Conservation (phyloP, 306 rosid genomes). For the Morella rubra region DNA sequence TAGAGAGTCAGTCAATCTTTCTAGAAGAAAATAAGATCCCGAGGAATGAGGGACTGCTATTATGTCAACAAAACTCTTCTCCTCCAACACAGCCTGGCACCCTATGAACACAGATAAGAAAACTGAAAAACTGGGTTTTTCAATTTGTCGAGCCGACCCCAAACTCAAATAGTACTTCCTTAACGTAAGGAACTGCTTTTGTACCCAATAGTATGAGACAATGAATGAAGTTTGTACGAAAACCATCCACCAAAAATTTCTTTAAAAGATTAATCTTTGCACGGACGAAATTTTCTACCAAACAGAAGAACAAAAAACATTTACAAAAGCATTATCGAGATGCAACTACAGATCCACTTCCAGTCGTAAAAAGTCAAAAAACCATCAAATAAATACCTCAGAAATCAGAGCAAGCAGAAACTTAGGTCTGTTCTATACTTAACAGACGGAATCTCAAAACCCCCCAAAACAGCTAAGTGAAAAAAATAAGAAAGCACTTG, state of each 20-base stretch:
- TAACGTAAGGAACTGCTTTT: constrained; percentile 24
- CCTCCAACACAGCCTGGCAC: constrained; percentile 20
- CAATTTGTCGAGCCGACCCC: constrained; percentile 33
- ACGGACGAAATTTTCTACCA: constrained; percentile 1
- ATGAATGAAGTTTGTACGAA: constrained; percentile 26
- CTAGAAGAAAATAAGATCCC: constrained; percentile 20
- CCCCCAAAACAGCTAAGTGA: constrained; percentile 22
- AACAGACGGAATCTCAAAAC: constrained; percentile 16
- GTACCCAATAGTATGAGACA: constrained; percentile 28
- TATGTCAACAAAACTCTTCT: constrained; percentile 29
- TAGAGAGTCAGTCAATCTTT: neutral
- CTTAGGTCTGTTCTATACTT: constrained; percentile 4
- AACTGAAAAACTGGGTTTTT: constrained; percentile 28
- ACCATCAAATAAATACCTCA: neutral
- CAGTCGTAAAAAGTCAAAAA: constrained; percentile 7
- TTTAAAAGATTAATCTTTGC: constrained; percentile 1
- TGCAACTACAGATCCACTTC: constrained; percentile 36
- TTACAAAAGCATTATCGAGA: constrained; percentile 26
- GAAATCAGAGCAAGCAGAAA: constrained; percentile 9
- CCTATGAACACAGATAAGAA: constrained; percentile 23
- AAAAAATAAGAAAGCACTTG: neutral
- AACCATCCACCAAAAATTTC: constrained; percentile 13
- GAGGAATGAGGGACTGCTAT: constrained; percentile 25
- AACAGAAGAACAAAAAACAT: constrained; percentile 23
- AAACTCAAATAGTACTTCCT: constrained; percentile 26